phyloP scores from a whole-genome alignment of 2,329 filamentous ascomycete species.

The Drechslera avenae region DNA sequence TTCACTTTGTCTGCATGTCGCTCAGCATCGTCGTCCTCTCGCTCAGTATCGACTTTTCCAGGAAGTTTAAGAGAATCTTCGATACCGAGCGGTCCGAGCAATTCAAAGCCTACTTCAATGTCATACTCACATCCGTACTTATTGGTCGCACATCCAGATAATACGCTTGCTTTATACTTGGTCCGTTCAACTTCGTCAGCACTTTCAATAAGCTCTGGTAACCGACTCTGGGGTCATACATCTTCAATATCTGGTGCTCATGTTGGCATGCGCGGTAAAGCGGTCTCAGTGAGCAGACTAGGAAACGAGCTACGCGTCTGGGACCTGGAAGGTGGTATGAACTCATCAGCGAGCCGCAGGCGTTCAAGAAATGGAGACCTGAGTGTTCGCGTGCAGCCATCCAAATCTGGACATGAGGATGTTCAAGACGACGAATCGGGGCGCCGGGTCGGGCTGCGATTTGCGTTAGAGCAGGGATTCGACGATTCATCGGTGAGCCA shows the following conservation, averaged over 20 bases:
- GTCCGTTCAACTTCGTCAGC: constrained; percentile 72
- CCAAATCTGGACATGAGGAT: constrained; percentile 27
- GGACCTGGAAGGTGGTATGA: constrained; percentile 79
- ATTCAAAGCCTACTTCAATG: constrained; percentile 53
- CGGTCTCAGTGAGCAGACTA: constrained; percentile 83
- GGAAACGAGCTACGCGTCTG: constrained; percentile 75
- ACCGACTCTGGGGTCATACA: constrained; percentile 87
- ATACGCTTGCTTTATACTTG: constrained; percentile 81
- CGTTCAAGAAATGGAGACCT: constrained; percentile 53
- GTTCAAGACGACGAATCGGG: constrained; percentile 27
- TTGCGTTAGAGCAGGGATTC: constrained; percentile 44
- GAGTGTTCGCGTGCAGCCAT: constrained; percentile 60
- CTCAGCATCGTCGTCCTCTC: constrained; percentile 32
- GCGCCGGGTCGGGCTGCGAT: constrained; percentile 39
- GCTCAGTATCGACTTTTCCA: constrained; percentile 36
- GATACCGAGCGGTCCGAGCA: constrained; percentile 25
- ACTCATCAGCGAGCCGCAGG: constrained; percentile 51
- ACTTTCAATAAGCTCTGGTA: constrained; percentile 73
- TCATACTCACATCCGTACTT: constrained; percentile 79
- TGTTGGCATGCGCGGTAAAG: constrained; percentile 82
- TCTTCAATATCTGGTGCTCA: constrained; percentile 86
- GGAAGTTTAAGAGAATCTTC: constrained; percentile 27
- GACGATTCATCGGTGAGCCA: constrained; percentile 53
- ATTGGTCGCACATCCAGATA: constrained; percentile 81
- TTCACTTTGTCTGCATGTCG: constrained; percentile 46